A percentile compares a stretch with the other conserved stretches of the same genome.
Evolutionary conservation across 331 rosid genomes (phyloP).

Genomic region (Acacia pycnantha): DNA sequence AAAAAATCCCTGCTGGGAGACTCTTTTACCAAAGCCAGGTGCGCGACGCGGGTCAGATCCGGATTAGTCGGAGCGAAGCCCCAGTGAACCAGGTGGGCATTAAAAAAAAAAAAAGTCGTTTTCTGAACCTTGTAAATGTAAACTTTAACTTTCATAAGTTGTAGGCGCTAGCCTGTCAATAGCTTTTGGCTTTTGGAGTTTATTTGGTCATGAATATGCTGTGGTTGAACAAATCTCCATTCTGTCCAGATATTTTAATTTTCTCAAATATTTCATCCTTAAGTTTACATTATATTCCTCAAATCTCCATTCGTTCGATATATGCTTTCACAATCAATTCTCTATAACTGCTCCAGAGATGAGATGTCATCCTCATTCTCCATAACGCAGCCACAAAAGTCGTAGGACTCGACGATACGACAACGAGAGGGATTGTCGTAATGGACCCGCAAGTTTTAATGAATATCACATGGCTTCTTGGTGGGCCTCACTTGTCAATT

Average conservation of each 20-base stretch:
- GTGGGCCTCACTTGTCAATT: slow-evolving; percentile 48
- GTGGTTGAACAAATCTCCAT: not conserved
- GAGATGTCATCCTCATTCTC: not conserved
- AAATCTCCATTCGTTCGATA: slow-evolving; percentile 20
- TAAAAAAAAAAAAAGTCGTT: too few species aligned
- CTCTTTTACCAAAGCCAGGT: too few species aligned
- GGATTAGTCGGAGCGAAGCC: too few species aligned
- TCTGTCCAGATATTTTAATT: not conserved
- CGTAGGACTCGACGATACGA: slow-evolving; percentile 1
- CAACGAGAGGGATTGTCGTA: slow-evolving; percentile 36
- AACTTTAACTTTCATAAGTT: too few species aligned
- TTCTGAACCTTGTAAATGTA: too few species aligned
- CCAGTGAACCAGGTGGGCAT: too few species aligned
- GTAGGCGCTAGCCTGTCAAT: too few species aligned
- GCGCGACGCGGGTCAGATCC: too few species aligned
- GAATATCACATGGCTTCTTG: slow-evolving; percentile 31
- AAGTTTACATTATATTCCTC: not conserved
- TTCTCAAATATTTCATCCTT: not conserved
- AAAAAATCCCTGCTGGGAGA: too few species aligned
- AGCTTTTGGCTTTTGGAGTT: not conserved
- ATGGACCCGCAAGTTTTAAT: slow-evolving; percentile 31
- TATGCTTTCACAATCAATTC: slow-evolving; percentile 36
- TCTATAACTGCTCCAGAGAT: slow-evolving; percentile 34
- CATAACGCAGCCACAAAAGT: not conserved
- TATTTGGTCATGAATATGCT: not conserved